phyloP scores from a whole-genome alignment of 2,329 filamentous ascomycete species.

The Penicillium sp. region DNA sequence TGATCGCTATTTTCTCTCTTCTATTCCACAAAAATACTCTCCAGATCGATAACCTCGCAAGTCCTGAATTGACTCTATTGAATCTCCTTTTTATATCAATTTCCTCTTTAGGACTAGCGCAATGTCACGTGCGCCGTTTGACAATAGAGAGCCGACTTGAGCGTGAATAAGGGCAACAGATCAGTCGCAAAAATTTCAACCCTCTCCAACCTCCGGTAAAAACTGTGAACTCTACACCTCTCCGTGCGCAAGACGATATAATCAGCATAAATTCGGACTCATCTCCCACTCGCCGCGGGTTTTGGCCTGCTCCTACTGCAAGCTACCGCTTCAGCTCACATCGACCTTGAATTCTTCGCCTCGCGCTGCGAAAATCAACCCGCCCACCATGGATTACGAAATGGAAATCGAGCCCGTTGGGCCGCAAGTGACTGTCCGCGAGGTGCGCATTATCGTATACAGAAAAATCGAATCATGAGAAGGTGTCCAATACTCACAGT shows the following conservation, averaged over 20 bases:
- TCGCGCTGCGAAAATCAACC: not conserved
- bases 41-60: not conserved
- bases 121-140: not conserved
- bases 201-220: not conserved
- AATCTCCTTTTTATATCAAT: not conserved
- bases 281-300: not conserved
- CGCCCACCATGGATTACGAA: slow-evolving; percentile 39
- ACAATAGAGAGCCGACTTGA: not conserved
- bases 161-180: not conserved
- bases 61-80: no score
- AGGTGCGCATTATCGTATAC: slow-evolving; percentile 26
- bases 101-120: not conserved
- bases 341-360: not conserved
- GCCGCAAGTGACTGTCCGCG: slow-evolving; percentile 47
- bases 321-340: not conserved
- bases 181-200: not conserved
- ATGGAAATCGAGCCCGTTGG: slow-evolving; percentile 48
- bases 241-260: not conserved
- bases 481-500: not conserved
- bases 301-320: not conserved
- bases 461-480: not conserved
- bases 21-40: no score
- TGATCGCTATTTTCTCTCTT: no score
- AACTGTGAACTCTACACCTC: not conserved
- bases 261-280: not conserved